Evolutionary conservation across 495 filamentous ascomycete genomes (phyloP).

Genomic region (Penicillium maclennaniae): DNA sequence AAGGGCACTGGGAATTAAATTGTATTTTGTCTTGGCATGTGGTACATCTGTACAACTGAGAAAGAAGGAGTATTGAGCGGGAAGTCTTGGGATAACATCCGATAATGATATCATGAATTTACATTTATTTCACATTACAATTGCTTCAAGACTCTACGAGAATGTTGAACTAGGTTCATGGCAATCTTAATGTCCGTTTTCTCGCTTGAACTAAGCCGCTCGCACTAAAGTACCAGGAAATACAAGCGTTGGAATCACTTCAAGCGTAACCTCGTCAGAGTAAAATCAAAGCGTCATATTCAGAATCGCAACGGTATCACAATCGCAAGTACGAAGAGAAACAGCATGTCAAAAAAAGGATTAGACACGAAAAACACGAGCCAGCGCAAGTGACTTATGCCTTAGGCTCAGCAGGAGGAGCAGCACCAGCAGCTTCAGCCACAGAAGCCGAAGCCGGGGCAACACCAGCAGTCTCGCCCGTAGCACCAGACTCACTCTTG

Average conservation of each 20-base stretch:
- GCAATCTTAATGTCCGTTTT: constrained; percentile 10
- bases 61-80: neutral
- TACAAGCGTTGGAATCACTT: constrained; percentile 10
- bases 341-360: neutral
- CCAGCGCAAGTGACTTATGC: constrained; percentile 15
- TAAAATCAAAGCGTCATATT: constrained; percentile 2
- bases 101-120: constrained; percentile 5
- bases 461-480: constrained; percentile 13
- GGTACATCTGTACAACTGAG: neutral
- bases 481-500: constrained; percentile 46
- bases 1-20: constrained; percentile 31
- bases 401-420: constrained; percentile 31
- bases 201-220: constrained; percentile 2
- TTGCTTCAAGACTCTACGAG: no score
- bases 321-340: neutral
- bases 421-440: constrained; percentile 20
- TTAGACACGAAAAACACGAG: constrained; percentile 5
- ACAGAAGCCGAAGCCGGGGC: constrained; percentile 12
- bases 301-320: neutral
- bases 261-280: constrained; percentile 14
- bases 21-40: neutral
- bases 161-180: neutral
- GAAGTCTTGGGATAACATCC: neutral
- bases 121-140: no score
- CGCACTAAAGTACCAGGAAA: constrained; percentile 1